Conservation (phyloP, 352 stramenopile species). For the Phytophthora tentaculata region DNA sequence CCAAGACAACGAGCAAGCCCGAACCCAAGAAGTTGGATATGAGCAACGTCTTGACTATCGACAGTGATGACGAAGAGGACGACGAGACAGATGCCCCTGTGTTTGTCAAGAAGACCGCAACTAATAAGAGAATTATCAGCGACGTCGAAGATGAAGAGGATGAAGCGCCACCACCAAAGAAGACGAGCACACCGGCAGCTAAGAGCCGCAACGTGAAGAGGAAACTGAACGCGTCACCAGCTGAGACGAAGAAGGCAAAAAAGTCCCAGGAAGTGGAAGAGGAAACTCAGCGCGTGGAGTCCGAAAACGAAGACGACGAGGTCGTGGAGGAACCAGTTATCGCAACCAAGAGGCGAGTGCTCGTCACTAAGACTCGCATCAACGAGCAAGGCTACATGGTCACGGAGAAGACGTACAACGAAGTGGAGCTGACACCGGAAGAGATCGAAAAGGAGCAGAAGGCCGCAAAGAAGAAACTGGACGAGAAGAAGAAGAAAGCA, state of each 20-base stretch:
- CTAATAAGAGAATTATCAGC: constrained; percentile 65
- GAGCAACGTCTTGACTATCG: constrained; percentile 75
- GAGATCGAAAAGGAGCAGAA: constrained; percentile 61
- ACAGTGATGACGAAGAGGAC: constrained; percentile 73
- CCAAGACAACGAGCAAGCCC: constrained; percentile 32
- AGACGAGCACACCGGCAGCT: constrained; percentile 20
- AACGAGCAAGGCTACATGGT: constrained; percentile 89
- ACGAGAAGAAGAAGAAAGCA: constrained; percentile 55
- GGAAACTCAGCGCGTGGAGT: constrained; percentile 13
- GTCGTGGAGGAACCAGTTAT: constrained; percentile 31
- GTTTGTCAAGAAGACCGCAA: constrained; percentile 70
- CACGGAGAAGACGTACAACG: constrained; percentile 77
- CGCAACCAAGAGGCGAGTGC: constrained; percentile 54
- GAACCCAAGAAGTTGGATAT: constrained; percentile 55
- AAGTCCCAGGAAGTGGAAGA: constrained; percentile 28
- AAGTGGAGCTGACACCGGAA: constrained; percentile 68
- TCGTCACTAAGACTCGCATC: constrained; percentile 78
- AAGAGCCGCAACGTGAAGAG: constrained; percentile 52
- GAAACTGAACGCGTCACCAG: constrained; percentile 51
- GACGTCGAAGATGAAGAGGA: constrained; percentile 70
- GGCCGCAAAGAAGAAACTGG: constrained; percentile 46
- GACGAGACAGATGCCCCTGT: constrained; percentile 63
- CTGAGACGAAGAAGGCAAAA: constrained; percentile 27
- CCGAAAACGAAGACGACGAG: constrained; percentile 42
- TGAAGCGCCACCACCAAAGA: constrained; percentile 16